Percentiles rank a stretch among this genome's conserved stretches.
These are phyloP conservation scores for Metschnikowia aberdeeniae DNA, from an alignment of 805 yeast genomes.

Conservation along the genomic window DNA sequence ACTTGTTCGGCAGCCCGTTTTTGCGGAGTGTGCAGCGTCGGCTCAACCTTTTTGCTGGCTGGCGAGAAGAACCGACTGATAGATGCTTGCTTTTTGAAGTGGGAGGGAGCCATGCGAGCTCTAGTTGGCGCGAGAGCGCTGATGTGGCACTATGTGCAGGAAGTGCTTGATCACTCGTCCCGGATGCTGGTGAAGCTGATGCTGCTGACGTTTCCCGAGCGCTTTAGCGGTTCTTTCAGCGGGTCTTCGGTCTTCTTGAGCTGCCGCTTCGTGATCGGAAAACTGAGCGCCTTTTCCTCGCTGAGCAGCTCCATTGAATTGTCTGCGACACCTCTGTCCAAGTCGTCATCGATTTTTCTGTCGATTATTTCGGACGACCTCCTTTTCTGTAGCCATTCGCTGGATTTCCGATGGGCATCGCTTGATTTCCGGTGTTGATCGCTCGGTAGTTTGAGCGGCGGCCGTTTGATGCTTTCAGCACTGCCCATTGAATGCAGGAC, in stretches of 20 bases:
- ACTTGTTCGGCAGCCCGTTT: not conserved
- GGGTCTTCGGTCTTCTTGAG: not conserved
- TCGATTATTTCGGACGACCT: not conserved
- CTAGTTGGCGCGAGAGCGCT: not conserved
- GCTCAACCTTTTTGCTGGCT: not conserved
- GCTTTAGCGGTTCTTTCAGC: not conserved
- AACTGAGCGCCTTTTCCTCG: not conserved
- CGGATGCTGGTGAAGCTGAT: conserved; percentile 17
- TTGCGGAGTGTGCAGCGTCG: not conserved
- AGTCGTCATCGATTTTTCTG: not conserved
- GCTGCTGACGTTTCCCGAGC: conserved; percentile 12
- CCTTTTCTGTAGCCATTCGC: not conserved
- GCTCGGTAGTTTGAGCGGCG: not conserved
- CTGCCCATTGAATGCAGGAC: not conserved
- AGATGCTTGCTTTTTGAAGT: conserved; percentile 12
- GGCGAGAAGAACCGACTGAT: conserved; percentile 16
- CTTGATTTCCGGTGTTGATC: not conserved
- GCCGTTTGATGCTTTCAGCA: not conserved
- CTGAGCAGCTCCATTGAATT: conserved; percentile 4
- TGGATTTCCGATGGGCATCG: not conserved
- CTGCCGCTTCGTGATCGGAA: not conserved
- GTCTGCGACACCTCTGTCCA: not conserved
- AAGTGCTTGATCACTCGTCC: conserved; percentile 6
- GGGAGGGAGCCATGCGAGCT: not conserved
- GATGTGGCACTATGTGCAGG: not conserved